Conservation (phyloP, 768 basidiomycete species). For the Podaxis carcinomalis region DNA sequence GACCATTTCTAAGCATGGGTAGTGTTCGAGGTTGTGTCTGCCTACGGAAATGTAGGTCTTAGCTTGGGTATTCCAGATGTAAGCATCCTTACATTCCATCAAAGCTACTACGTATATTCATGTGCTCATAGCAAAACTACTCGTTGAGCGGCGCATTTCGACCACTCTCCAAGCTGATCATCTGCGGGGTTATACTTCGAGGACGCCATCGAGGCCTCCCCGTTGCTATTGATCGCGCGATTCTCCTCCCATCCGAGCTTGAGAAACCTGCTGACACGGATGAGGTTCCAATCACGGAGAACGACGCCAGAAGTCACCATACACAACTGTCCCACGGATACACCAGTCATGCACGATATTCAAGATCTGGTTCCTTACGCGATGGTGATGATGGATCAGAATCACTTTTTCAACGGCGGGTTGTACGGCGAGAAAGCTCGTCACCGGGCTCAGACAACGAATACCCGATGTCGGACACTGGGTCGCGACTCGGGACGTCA, state of each 20-base stretch:
- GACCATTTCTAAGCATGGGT: neutral
- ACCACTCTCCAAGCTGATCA: slow-evolving; percentile 81
- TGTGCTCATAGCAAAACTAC: slow-evolving; percentile 59
- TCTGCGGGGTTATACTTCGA: slow-evolving; percentile 89
- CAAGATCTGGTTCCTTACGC: neutral
- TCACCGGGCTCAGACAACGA: neutral
- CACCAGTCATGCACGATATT: neutral
- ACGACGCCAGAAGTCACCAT: slow-evolving; percentile 1
- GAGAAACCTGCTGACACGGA: slow-evolving; percentile 19
- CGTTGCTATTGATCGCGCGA: slow-evolving; percentile 83
- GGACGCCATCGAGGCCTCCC: slow-evolving; percentile 88
- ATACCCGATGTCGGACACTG: neutral
- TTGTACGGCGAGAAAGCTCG: neutral
- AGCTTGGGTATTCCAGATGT: slow-evolving; percentile 86
- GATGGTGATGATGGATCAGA: neutral
- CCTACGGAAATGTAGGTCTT: slow-evolving; percentile 86
- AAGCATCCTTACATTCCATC: slow-evolving; percentile 19
- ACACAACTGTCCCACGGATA: neutral
- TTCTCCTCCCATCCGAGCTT: slow-evolving; percentile 73
- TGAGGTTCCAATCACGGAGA: neutral
- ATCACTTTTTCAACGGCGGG: neutral
- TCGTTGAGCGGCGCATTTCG: slow-evolving; percentile 77
- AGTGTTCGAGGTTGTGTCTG: slow-evolving; percentile 88
- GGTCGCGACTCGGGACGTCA: neutral
- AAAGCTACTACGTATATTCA: neutral